phyloP scores from a whole-genome alignment of 2,329 filamentous ascomycete genomes.

The Pseudogymnoascus sp. region DNA sequence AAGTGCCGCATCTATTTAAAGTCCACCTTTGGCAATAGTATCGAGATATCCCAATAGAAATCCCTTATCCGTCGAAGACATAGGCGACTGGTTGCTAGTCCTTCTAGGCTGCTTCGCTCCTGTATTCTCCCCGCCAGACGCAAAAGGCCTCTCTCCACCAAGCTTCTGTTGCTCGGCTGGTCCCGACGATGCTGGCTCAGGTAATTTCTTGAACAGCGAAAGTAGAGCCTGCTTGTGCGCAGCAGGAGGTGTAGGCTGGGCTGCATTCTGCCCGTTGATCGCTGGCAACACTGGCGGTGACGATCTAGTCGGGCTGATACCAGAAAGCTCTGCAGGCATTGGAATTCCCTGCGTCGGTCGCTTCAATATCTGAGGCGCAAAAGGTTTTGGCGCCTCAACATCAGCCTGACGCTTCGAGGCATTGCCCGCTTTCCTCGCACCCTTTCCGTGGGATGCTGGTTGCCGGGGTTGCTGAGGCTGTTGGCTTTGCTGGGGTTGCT shows the following conservation, averaged over 20 bases:
- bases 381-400: constrained; percentile 34
- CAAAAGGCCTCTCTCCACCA: not conserved
- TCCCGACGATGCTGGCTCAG: constrained; percentile 9
- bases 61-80: constrained; percentile 63
- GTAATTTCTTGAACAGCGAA: constrained; percentile 23
- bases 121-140: not conserved
- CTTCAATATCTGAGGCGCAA: constrained; percentile 47
- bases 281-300: constrained; percentile 17
- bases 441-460: constrained; percentile 6
- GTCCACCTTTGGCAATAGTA: constrained; percentile 27
- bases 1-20: not conserved
- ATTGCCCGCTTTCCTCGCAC: not conserved
- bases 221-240: constrained; percentile 40
- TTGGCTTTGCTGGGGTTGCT: not conserved
- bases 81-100: constrained; percentile 45
- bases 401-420: not conserved
- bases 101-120: constrained; percentile 23
- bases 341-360: constrained; percentile 36
- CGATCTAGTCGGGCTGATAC: constrained; percentile 26
- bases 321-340: constrained; percentile 1
- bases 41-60: constrained; percentile 73
- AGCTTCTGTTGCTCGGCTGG: not conserved
- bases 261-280: not conserved
- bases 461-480: not conserved
- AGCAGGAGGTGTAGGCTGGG: constrained; percentile 31